Evolutionary conservation across 1,284 basidiomycete species (phyloP).

Genomic region (Leucoagaricus sp.): DNA sequence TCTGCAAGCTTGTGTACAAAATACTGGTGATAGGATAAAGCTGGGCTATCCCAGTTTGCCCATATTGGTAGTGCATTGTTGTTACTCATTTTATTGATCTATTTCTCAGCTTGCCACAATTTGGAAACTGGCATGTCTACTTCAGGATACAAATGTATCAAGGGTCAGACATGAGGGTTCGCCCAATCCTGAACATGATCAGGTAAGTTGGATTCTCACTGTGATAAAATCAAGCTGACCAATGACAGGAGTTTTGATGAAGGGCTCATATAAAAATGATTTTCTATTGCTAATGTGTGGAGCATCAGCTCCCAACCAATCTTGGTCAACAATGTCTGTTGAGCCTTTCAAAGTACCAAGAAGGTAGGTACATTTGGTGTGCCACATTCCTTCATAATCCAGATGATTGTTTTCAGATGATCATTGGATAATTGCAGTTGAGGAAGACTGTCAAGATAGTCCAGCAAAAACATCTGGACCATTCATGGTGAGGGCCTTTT

Average conservation of each 20-base stretch:
- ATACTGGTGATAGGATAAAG: constrained; percentile 19
- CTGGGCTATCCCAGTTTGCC: constrained; percentile 29
- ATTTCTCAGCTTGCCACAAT: constrained; percentile 32
- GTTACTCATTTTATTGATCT: constrained; percentile 22
- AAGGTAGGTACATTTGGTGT: constrained; percentile 21
- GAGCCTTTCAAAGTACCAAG: no score
- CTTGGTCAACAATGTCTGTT: no score
- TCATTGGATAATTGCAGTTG: constrained; percentile 22
- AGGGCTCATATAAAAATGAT: constrained; percentile 16
- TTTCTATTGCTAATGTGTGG: constrained; percentile 11
- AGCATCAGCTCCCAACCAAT: background rate
- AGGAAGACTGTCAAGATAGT: constrained; percentile 24
- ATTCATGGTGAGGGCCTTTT: background rate
- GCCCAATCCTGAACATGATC: constrained; percentile 31
- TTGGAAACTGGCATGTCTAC: constrained; percentile 26
- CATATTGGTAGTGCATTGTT: constrained; percentile 34
- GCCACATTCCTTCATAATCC: constrained; percentile 21
- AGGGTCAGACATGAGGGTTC: constrained; percentile 32
- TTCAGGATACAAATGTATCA: constrained; percentile 34
- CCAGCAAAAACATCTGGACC: constrained; percentile 22
- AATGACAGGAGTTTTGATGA: constrained; percentile 9
- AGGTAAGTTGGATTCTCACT: no score
- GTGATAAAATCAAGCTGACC: no score
- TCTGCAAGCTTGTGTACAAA: constrained; percentile 28
- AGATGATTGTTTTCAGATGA: constrained; percentile 21